phyloP scores from a whole-genome alignment of 1,139 yeast genomes.

The Geotrichum reessii region DNA sequence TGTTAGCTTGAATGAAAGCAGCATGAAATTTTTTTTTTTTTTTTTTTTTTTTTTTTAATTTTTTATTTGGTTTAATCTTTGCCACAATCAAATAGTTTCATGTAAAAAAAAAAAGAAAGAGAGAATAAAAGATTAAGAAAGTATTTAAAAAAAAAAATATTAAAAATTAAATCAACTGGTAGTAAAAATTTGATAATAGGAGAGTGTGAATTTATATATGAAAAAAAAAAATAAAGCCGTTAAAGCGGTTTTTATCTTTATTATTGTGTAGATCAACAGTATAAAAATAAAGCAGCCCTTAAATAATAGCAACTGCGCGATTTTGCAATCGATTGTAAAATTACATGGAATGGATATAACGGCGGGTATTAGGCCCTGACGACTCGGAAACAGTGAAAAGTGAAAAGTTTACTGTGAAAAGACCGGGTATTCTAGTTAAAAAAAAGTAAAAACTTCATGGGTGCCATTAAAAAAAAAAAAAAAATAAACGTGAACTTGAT shows the following conservation, averaged over 20 bases:
- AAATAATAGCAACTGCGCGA: neutral
- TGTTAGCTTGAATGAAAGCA: neutral
- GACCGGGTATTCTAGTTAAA: neutral
- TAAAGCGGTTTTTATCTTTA: neutral
- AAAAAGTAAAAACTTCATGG: neutral
- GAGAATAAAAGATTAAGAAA: no score
- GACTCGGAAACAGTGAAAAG: neutral
- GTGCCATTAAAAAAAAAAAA: neutral
- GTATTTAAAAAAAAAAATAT: neutral
- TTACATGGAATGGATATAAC: neutral
- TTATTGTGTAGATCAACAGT: neutral
- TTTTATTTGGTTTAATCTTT: neutral
- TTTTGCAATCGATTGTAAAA: neutral
- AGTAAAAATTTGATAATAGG: neutral
- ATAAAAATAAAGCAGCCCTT: neutral
- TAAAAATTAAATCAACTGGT: neutral
- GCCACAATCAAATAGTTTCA: neutral
- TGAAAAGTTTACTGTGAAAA: neutral
- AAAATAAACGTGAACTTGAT: neutral
- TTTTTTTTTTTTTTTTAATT: no score
- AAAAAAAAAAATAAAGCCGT: neutral
- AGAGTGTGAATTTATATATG: neutral
- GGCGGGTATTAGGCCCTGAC: neutral
- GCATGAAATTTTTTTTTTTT: neutral
- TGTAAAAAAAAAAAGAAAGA: neutral